phyloP scores from a whole-genome alignment of 257 asterid genomes.

The Dorcoceras hygrometricum region DNA sequence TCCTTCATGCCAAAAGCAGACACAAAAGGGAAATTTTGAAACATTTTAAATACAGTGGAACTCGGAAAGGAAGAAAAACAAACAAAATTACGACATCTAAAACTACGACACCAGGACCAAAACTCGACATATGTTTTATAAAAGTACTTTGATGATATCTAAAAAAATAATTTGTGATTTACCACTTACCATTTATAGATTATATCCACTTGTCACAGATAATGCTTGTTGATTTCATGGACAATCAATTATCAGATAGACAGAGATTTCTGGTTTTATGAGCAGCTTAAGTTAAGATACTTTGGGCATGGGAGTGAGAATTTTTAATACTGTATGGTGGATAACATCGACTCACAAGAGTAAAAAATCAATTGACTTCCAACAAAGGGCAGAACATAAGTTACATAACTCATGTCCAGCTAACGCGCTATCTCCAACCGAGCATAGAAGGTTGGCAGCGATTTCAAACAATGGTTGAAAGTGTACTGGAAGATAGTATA shows the following conservation, averaged over 20 bases:
- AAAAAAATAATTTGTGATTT: not conserved
- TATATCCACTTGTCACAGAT: not conserved
- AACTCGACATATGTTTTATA: not conserved
- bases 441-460: too few species aligned
- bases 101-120: not conserved
- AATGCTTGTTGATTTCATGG: not conserved
- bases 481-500: too few species aligned
- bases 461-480: too few species aligned
- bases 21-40: not conserved
- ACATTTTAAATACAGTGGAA: not conserved
- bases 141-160: not conserved
- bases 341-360: too few species aligned
- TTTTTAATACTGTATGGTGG: too few species aligned
- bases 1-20: slow-evolving; percentile 3
- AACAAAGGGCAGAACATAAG: too few species aligned
- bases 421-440: too few species aligned
- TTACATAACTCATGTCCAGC: too few species aligned
- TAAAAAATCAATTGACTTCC: too few species aligned
- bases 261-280: not conserved
- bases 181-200: not conserved
- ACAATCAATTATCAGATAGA: too few species aligned
- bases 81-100: not conserved
- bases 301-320: too few species aligned
- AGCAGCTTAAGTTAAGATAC: too few species aligned
- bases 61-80: not conserved